Evolutionary conservation across 345 rosid species (phyloP), one percentile per base, ranked within the genome.

Genomic region (Moricandia moricandioides): DNA sequence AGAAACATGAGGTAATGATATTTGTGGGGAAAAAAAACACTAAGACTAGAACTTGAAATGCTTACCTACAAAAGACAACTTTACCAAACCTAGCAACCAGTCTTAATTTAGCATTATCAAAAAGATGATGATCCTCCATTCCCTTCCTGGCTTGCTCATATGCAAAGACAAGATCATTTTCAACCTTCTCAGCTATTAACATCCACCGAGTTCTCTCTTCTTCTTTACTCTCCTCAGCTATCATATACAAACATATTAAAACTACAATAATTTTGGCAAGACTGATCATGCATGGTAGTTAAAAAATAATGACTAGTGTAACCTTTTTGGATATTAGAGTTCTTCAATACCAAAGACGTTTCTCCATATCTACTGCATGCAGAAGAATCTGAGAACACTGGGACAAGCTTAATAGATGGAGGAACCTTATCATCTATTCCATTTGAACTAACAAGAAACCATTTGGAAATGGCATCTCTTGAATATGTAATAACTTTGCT

Each of bases 81-180:
- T 81, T 88, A 29, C 96, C 90, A 80, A 88, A 74, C 75, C 93
- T 78, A 68, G 88, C 96, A 58, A 85, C 83, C 71, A 89, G 40
- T 72, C 62, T 51, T 34, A 85, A 82, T 69, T 83, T 88, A 31
- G 74, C 37, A 30, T 21, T 80, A 14, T 67, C 78, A 51, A 54
- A 21, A 45, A 34, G 69, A 26, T 40, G 7, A 55, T n/a, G 11
- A 43, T 8, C 10, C 8, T 80, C 76, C 49, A 59, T 74, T 70
- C 66, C 57, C 12, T 69, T 71, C 81, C 69, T 85, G 39, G 81
- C 43, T 40, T 1, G 47, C 61, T 83, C 82, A 27, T 81, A 83
- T 21, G 86, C 82, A 58, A 77, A 49, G 13, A 84, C 11, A 43
- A 92, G 67, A 61, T 86, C 88, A 57, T 74, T 85, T 78, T 57